These are phyloP conservation scores for Saccharomycopsis selenospora DNA, from an alignment of 805 yeast species.

Conservation along the genomic window DNA sequence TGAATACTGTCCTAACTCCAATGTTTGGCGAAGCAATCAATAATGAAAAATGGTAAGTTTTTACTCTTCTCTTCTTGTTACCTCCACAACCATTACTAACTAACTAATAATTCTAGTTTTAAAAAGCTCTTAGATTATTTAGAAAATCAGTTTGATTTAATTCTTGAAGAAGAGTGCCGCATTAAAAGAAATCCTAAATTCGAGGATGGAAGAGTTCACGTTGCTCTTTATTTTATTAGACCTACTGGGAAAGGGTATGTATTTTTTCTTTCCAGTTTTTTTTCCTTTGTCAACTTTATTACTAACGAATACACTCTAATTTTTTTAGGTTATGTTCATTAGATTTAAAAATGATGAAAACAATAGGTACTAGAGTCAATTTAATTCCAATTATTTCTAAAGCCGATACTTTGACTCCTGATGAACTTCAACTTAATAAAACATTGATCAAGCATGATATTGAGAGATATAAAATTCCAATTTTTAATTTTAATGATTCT, in stretches of 20 bases:
- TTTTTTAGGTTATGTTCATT: slow-evolving; percentile 42
- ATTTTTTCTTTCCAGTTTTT: slow-evolving; percentile 10
- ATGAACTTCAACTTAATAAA: slow-evolving; percentile 53
- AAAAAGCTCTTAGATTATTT: slow-evolving; percentile 49
- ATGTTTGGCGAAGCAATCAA: slow-evolving; percentile 75
- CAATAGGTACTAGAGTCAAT: slow-evolving; percentile 66
- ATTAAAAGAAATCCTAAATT: slow-evolving; percentile 80
- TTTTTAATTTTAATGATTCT: slow-evolving; percentile 61
- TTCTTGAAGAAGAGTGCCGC: slow-evolving; percentile 79
- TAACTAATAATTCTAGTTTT: slow-evolving; percentile 32
- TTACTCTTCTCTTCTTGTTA: no score
- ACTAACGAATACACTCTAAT: slow-evolving; percentile 28
- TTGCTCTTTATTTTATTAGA: slow-evolving; percentile 62
- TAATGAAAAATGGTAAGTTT: slow-evolving; percentile 29
- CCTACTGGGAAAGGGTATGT: slow-evolving; percentile 44
- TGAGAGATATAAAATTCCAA: slow-evolving; percentile 47
- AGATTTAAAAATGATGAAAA: slow-evolving; percentile 66
- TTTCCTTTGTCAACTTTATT: slow-evolving; percentile 8
- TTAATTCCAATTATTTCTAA: slow-evolving; percentile 77
- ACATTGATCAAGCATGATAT: slow-evolving; percentile 49
- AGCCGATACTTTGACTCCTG: slow-evolving; percentile 67
- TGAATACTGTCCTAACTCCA: slow-evolving; percentile 62
- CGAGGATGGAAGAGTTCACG: slow-evolving; percentile 71
- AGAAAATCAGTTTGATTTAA: slow-evolving; percentile 71
- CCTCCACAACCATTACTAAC: no score